Percentiles rank a stretch among this genome's conserved stretches.
phyloP scores from a whole-genome alignment of 1,284 basidiomycete genomes.

The Polyporus tsugae region DNA sequence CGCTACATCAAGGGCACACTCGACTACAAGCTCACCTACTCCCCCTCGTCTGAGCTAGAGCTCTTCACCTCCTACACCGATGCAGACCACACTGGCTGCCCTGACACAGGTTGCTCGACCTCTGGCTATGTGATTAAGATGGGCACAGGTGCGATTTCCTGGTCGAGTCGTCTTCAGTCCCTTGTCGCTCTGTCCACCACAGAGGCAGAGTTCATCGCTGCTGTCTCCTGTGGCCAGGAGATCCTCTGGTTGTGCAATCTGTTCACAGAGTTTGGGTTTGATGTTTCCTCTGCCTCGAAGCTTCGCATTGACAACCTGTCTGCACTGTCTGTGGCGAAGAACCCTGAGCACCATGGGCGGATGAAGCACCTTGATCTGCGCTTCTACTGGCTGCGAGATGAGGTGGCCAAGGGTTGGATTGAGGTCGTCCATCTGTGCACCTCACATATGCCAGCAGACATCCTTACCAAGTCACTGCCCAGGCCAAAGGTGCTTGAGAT shows the following conservation, averaged over 20 bases:
- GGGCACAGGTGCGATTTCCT: constrained; percentile 3
- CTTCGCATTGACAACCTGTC: too few species aligned
- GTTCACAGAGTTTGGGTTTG: neutral
- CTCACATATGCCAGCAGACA: too few species aligned
- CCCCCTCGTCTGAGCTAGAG: neutral
- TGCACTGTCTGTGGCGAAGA: too few species aligned
- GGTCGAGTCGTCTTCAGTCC: neutral
- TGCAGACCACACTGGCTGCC: constrained; percentile 15
- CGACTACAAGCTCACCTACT: constrained; percentile 7
- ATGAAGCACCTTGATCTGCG: too few species aligned
- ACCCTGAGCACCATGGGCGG: too few species aligned
- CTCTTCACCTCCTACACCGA: constrained; percentile 2
- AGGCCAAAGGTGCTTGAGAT: too few species aligned
- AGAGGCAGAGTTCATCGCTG: neutral
- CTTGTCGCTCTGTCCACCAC: neutral
- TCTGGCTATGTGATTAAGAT: constrained; percentile 25
- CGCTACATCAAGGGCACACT: constrained; percentile 34
- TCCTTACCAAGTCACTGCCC: too few species aligned
- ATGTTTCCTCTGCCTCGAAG: neutral
- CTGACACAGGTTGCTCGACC: constrained; percentile 17
- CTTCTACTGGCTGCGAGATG: too few species aligned
- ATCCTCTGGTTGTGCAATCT: neutral
- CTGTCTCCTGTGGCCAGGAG: too few species aligned
- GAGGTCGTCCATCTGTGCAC: too few species aligned
- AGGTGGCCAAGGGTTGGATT: too few species aligned